phyloP scores from a whole-genome alignment of 805 yeast genomes.

The Barnettozyma vustinii region DNA sequence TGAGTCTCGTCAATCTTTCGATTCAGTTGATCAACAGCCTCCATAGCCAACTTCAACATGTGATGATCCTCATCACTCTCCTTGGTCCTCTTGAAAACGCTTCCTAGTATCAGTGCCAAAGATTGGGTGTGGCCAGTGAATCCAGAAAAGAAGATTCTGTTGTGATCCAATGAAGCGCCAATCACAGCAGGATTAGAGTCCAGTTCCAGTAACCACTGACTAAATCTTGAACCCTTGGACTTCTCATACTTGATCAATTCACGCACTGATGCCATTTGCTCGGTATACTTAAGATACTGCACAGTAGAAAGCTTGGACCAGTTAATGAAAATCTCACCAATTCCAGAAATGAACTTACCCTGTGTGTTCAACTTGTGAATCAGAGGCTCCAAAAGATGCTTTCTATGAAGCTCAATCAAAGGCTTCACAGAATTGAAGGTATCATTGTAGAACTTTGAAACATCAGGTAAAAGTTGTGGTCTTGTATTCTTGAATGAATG shows the following conservation, averaged over 20 bases:
- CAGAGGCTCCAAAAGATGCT: conserved; percentile 51
- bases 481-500: conserved; percentile 32
- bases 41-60: conserved; percentile 47
- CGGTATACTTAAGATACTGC: conserved; percentile 55
- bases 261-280: conserved; percentile 53
- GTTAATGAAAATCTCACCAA: conserved; percentile 55
- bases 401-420: conserved; percentile 50
- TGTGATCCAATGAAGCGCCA: conserved; percentile 40
- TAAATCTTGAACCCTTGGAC: conserved; percentile 38
- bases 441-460: conserved; percentile 51
- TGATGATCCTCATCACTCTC: conserved; percentile 46
- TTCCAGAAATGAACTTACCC: conserved; percentile 60
- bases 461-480: conserved; percentile 42
- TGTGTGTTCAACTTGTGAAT: conserved; percentile 50
- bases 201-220: conserved; percentile 50
- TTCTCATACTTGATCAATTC: conserved; percentile 46
- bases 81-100: conserved; percentile 47
- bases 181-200: conserved; percentile 43
- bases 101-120: conserved; percentile 56
- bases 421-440: conserved; percentile 54
- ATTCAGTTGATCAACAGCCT: conserved; percentile 50
- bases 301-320: conserved; percentile 59
- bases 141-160: conserved; percentile 51
- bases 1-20: conserved; percentile 56
- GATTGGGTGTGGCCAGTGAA: conserved; percentile 51